Percentiles rank a stretch among this genome's conserved stretches.
Evolutionary conservation across 2,329 filamentous ascomycete genomes (phyloP).

Genomic region (Colletotrichum sp.): DNA sequence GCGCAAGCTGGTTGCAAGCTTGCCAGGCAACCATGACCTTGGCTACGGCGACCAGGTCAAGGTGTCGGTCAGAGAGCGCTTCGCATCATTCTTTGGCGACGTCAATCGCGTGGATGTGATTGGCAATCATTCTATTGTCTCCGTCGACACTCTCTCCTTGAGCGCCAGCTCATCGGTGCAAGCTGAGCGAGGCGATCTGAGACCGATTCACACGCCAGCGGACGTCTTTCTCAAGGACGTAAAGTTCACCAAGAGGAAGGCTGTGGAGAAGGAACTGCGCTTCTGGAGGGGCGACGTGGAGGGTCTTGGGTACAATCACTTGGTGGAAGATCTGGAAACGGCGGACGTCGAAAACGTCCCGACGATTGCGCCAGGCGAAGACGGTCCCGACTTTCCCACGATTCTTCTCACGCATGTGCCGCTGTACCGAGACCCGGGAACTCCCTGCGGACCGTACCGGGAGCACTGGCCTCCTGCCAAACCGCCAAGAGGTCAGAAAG

Average conservation of each 20-base stretch:
- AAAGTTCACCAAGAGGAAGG: conserved; percentile 68
- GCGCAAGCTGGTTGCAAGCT: conserved; percentile 79
- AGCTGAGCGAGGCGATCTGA: conserved; percentile 55
- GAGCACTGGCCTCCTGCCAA: conserved; percentile 81
- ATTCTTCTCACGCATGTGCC: conserved; percentile 92
- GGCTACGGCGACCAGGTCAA: conserved; percentile 90
- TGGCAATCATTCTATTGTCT: conserved; percentile 95
- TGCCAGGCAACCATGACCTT: conserved; percentile 95
- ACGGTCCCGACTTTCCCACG: conserved; percentile 74
- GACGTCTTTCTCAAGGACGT: conserved; percentile 77
- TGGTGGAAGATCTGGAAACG: conserved; percentile 59
- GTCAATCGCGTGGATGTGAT: conserved; percentile 90
- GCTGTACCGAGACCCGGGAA: conserved; percentile 80
- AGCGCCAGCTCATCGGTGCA: conserved; percentile 70
- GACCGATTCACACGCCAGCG: conserved; percentile 75
- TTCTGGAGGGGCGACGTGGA: conserved; percentile 66
- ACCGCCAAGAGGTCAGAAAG: conserved; percentile 62
- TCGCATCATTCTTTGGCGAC: conserved; percentile 87
- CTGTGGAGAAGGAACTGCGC: conserved; percentile 72
- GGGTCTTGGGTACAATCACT: conserved; percentile 62
- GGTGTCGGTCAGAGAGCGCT: conserved; percentile 78
- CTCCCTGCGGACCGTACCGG: conserved; percentile 84
- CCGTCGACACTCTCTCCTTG: conserved; percentile 85
- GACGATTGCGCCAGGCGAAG: conserved; percentile 46
- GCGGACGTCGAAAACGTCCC: conserved; percentile 39